Evolutionary conservation across 2,329 filamentous ascomycete species (phyloP), one percentile per base, ranked within the genome.

Genomic region (Diaporthe ampelina): DNA sequence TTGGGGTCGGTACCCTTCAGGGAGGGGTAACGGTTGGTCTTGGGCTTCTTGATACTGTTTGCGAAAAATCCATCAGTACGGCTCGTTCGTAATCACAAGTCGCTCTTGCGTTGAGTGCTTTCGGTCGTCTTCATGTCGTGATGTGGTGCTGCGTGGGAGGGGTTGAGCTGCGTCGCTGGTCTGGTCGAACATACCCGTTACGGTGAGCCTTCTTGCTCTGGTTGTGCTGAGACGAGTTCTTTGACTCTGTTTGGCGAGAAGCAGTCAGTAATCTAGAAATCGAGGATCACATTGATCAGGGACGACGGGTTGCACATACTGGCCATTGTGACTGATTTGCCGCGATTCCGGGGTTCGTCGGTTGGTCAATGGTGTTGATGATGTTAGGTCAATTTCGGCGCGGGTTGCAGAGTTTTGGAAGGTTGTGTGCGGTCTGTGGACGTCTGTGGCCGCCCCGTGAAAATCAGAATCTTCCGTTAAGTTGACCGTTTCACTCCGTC

Each of bases 181-280:
- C 61, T 78, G 63, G 57, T 67, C 74, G 26, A 75, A 89, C 93
- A 83, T 93, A 98, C 96, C 97, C 97, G 91, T 99, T 99, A 86
- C 94, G 93, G 93, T 99, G 97, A 89, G 95, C 95, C 94, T 99
- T 99, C 91, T 94, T 94, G 87, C 91, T 92, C 93, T 97, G 94
- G 90, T 98, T 98, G 91, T 98, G 95, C 92, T 98, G 96, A 84
- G 96, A 98, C 90, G 95, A 97, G 93, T 98, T 98, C 95, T 98
- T 98, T 84, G 97, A 98, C 92, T 98, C 95, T 98, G 86, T 74
- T 75, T 29, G 48, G 48, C 43, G 57, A 73, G 75, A 65, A 72
- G 26, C 71, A 45, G 78, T 84, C 70, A 85, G 80, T 77, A 78
- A 75, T 40, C 59, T 32, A 11, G 15, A 29, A 21, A 74, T 43